These are phyloP conservation scores for Diaporthe amygdali DNA, from an alignment of 2,329 filamentous ascomycete genomes.

Conservation along the genomic window DNA sequence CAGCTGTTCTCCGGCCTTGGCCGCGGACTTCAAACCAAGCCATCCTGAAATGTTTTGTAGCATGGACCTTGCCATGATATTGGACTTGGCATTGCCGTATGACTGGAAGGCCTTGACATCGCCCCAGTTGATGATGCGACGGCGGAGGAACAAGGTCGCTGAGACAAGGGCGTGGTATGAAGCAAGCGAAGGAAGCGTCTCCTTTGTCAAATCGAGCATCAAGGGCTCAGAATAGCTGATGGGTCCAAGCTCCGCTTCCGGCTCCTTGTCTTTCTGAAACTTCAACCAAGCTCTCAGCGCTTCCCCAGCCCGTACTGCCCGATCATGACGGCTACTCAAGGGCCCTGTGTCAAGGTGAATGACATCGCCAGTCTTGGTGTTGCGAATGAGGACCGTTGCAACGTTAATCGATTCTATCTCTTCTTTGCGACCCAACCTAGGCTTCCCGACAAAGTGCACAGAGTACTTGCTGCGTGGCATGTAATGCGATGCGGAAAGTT, in stretches of 20 bases:
- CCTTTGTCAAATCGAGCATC: background rate
- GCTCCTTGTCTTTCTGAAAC: background rate
- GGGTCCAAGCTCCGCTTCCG: background rate
- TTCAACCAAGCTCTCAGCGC: background rate
- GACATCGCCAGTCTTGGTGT: background rate
- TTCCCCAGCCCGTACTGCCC: background rate
- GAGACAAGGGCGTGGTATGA: background rate
- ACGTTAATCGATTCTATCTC: background rate
- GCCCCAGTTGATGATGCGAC: background rate
- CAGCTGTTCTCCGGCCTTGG: background rate
- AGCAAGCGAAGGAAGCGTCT: background rate
- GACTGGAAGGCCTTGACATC: background rate
- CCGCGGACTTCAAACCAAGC: background rate
- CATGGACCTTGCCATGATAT: background rate
- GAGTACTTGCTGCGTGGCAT: background rate
- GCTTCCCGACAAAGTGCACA: background rate
- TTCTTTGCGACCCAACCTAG: no score
- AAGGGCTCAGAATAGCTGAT: background rate
- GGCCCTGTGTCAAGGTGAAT: background rate
- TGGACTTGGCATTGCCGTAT: background rate
- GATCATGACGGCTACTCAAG: rapidly evolving
- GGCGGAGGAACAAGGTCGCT: background rate
- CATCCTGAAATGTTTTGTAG: background rate
- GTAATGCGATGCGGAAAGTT: background rate
- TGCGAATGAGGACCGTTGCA: background rate